Base-by-base conservation (phyloP, 495 filamentous ascomycete genomes). In the Chaetomidium leptoderma region DNA sequence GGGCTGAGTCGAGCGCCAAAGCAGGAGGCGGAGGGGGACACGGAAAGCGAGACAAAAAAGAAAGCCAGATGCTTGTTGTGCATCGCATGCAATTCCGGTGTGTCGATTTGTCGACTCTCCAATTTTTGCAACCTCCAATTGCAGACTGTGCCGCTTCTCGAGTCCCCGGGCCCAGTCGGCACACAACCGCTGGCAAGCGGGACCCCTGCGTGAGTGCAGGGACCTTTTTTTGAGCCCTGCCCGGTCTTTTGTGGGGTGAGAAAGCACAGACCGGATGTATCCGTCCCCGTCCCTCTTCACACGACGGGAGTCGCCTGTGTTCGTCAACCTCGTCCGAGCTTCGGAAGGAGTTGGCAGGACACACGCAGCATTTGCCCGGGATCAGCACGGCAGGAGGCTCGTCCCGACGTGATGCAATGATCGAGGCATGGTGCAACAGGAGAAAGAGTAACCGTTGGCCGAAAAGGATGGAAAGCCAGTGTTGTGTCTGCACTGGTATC, bases 1-100 rank as follows among this genome's bases (percentile, higher is more conserved):
- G 33, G n/a, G 33, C 24, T n/a, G 24, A 35, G 57, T 30, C 21
- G 49, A 58, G 40, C 26, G 50, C 21, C 27, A 40, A 46, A 40
- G 19, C 30, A 37, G 1, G 7, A 37, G 21, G 16, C 16, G 29
- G 9, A 30, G 21, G 21, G 14, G 21, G 26, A 53, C 29, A 40
- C 26, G 16, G 42, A 43, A 37, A 43, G 6, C 2, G 32, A 13
- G 32, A 35, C 9, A 44, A 44, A 23, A 44, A 44, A 44, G 16
- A 11, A 6, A 9, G 8, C 23, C 10, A 27, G 24, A 29, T 27
- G 43, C 43, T 45, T 45, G 43, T 29, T 13, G 23, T 11, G 40
- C 40, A 43, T n/a, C n/a, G n/a, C n/a, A n/a, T n/a, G n/a, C n/a
- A n/a, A n/a, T n/a, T n/a, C n/a, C n/a, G n/a, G n/a, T 43, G 40